Conservation (phyloP, 2,329 filamentous ascomycete species). For the Gaeumannomyces tritici region DNA sequence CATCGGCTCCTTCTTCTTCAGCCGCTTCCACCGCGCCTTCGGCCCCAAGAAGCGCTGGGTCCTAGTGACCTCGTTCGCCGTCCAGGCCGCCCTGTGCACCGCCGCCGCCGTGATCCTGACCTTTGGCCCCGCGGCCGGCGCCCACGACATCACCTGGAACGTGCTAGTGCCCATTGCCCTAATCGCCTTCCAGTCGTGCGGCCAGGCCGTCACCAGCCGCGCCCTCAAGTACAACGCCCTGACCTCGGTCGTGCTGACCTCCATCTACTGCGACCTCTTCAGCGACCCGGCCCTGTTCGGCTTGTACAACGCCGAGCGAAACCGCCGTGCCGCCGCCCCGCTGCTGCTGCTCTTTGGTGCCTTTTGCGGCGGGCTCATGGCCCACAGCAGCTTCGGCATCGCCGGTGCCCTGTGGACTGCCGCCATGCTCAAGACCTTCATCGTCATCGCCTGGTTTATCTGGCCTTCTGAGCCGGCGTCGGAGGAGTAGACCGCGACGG, state of each 20-base stretch:
- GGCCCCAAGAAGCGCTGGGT: constrained; percentile 56
- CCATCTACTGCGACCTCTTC: constrained; percentile 73
- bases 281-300: constrained; percentile 44
- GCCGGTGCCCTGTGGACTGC: constrained; percentile 51
- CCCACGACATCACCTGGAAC: constrained; percentile 41
- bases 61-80: constrained; percentile 46
- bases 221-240: constrained; percentile 60
- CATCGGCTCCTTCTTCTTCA: constrained; percentile 62
- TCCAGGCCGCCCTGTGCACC: constrained; percentile 40
- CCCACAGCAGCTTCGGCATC: constrained; percentile 36
- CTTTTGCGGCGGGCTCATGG: constrained; percentile 38
- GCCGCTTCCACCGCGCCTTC: constrained; percentile 54
- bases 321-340: constrained; percentile 39
- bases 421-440: constrained; percentile 42
- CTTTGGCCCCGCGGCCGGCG: constrained; percentile 28
- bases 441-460: constrained; percentile 48
- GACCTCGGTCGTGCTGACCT: constrained; percentile 72
- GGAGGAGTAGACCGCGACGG: no score
- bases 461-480: constrained; percentile 34
- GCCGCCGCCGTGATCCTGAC: constrained; percentile 45
- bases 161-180: constrained; percentile 59
- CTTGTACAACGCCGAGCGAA: constrained; percentile 35
- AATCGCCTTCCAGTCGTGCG: constrained; percentile 62
- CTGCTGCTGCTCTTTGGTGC: constrained; percentile 38
- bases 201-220: constrained; percentile 66